phyloP scores from a whole-genome alignment of 2,329 filamentous ascomycete genomes.

The Truncatella angustata region DNA sequence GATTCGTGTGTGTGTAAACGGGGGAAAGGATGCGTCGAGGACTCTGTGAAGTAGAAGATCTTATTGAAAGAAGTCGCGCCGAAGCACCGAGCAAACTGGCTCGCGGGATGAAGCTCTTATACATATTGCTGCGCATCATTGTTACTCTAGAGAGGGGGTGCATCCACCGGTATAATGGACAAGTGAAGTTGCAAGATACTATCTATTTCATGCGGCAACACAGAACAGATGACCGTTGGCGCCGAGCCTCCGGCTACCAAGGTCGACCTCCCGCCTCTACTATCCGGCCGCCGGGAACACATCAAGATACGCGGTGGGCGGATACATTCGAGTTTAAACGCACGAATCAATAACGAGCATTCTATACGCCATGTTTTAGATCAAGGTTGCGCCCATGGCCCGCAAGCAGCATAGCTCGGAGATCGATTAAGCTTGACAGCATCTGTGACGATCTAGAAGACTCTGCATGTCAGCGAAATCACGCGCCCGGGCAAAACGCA shows the following conservation, averaged over 20 bases:
- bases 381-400: too few species aligned
- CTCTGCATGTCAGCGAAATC: too few species aligned
- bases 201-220: too few species aligned
- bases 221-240: too few species aligned
- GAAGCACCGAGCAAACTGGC: background rate
- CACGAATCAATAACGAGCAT: conserved; percentile 7
- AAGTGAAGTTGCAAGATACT: too few species aligned
- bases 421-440: too few species aligned
- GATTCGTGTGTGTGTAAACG: background rate
- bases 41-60: background rate
- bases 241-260: too few species aligned
- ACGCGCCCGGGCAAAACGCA: too few species aligned
- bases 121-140: conserved; percentile 1
- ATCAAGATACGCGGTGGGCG: background rate
- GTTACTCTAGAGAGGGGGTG: background rate
- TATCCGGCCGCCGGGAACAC: too few species aligned
- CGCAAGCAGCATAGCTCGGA: too few species aligned
- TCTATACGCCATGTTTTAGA: background rate
- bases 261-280: too few species aligned
- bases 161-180: background rate
- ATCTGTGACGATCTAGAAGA: background rate
- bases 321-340: conserved; percentile 1
- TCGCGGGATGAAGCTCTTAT: conserved; percentile 6
- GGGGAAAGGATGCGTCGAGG: background rate
- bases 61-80: background rate